Conservation (phyloP, 2,329 filamentous ascomycete genomes). For the Fusarium paranaense region DNA sequence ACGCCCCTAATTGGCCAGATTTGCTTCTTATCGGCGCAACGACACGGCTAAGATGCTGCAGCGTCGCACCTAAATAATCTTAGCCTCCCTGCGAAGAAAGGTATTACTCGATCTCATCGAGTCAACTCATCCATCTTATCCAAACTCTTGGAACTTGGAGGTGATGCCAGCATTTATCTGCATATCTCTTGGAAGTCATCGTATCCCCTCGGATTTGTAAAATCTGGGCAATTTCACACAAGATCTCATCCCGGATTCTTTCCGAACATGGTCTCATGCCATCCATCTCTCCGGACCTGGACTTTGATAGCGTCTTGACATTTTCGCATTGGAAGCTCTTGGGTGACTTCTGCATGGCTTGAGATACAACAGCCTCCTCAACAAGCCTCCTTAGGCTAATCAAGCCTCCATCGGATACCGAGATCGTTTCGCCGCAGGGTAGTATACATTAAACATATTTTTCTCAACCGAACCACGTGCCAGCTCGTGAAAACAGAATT, state of each 20-base stretch:
- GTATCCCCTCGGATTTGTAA: conserved; percentile 3
- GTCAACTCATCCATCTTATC: conserved; percentile 47
- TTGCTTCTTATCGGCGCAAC: conserved; percentile 31
- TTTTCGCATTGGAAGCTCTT: background rate
- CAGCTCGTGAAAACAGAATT: background rate
- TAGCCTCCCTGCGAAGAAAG: conserved; percentile 33
- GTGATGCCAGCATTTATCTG: conserved; percentile 23
- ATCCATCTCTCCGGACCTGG: background rate
- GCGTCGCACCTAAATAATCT: conserved; percentile 20
- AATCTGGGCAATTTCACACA: conserved; percentile 8
- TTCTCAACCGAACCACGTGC: background rate
- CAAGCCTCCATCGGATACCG: background rate
- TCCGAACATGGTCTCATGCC: conserved; percentile 2
- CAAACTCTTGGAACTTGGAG: conserved; percentile 1
- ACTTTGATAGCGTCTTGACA: background rate
- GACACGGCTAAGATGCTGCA: conserved; percentile 35
- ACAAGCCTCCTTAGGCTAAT: background rate
- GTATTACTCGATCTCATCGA: conserved; percentile 60
- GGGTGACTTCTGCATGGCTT: background rate
- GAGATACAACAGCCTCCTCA: background rate
- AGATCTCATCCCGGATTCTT: conserved; percentile 10
- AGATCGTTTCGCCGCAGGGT: conserved; percentile 2
- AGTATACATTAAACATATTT: background rate
- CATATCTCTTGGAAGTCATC: background rate
- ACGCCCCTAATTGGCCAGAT: conserved; percentile 27